phyloP scores from a whole-genome alignment of 768 basidiomycete species.

The Pulveroboletus sp. region DNA sequence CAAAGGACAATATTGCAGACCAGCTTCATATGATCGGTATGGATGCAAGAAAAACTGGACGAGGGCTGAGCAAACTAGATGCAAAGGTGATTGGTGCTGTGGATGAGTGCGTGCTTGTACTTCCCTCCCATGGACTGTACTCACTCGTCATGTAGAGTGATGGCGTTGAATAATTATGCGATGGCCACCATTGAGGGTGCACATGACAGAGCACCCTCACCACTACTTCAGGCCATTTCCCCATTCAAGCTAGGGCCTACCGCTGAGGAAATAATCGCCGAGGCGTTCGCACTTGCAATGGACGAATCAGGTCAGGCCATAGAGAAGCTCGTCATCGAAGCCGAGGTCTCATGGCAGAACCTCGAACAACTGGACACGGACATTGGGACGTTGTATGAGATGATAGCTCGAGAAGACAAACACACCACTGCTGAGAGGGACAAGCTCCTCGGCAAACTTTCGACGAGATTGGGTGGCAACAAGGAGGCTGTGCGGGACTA shows the following conservation, averaged over 20 bases:
- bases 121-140: background rate
- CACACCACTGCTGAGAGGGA: slow-evolving; percentile 41
- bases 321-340: slow-evolving; percentile 59
- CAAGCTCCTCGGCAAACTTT: slow-evolving; percentile 59
- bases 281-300: slow-evolving; percentile 63
- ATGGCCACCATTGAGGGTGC: slow-evolving; percentile 48
- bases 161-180: slow-evolving; percentile 72
- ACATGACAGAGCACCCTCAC: slow-evolving; percentile 23
- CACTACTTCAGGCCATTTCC: slow-evolving; percentile 34
- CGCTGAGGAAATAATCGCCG: slow-evolving; percentile 42
- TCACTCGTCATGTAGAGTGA: slow-evolving; percentile 42
- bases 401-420: slow-evolving; percentile 55
- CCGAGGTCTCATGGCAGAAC: slow-evolving; percentile 49
- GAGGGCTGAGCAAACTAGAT: slow-evolving; percentile 56
- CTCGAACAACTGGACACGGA: slow-evolving; percentile 61
- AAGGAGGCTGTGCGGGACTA: slow-evolving; percentile 43
- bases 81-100: slow-evolving; percentile 70
- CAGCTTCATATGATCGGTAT: slow-evolving; percentile 49
- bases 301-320: slow-evolving; percentile 48
- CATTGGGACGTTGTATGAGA: slow-evolving; percentile 51
- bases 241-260: slow-evolving; percentile 36
- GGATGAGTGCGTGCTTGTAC: slow-evolving; percentile 52
- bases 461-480: slow-evolving; percentile 69
- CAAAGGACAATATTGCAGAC: slow-evolving; percentile 52
- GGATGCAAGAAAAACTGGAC: slow-evolving; percentile 57